Evolutionary conservation across 495 filamentous ascomycete species (phyloP).

Genomic region (Jackrogersella multiformis): DNA sequence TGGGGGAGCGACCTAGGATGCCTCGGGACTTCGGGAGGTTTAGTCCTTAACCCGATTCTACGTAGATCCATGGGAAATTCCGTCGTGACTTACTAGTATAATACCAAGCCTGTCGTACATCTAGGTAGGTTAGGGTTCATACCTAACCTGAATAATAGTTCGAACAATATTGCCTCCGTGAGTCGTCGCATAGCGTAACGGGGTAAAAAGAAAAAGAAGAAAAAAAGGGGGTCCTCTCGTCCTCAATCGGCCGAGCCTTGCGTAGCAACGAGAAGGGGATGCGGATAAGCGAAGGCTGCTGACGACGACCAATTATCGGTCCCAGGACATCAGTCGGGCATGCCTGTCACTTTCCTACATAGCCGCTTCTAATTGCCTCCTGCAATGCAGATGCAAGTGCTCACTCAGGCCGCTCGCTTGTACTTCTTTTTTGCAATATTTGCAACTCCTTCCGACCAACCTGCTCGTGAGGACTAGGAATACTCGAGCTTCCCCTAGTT

Average conservation of each 20-base stretch:
- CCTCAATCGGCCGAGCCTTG: constrained; percentile 22
- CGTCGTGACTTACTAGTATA: constrained; percentile 3
- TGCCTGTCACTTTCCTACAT: constrained; percentile 28
- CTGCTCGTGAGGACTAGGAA: constrained; percentile 15
- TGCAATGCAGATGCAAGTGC: constrained; percentile 41
- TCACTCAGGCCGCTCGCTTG: constrained; percentile 28
- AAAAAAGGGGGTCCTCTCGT: constrained; percentile 25
- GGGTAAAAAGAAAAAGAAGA: background rate
- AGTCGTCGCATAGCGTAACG: background rate
- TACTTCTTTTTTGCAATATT: constrained; percentile 11
- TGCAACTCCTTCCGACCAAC: constrained; percentile 19
- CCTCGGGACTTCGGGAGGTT: constrained; percentile 39
- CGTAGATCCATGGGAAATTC: constrained; percentile 30
- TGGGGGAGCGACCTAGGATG: constrained; percentile 33
- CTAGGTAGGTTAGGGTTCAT: constrained; percentile 16
- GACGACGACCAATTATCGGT: constrained; percentile 32
- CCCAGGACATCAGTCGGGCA: constrained; percentile 12
- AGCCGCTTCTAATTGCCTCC: constrained; percentile 36
- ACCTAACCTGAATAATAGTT: constrained; percentile 6
- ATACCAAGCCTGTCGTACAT: background rate
- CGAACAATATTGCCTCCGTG: background rate
- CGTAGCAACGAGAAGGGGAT: constrained; percentile 17
- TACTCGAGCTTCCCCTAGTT: constrained; percentile 13
- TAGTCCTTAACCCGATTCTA: constrained; percentile 26
- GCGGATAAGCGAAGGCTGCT: constrained; percentile 30